These are phyloP conservation scores for Polytrichum commune DNA, from an alignment of 225 moss, liverwort and hornwort genomes.

Conservation along the genomic window DNA sequence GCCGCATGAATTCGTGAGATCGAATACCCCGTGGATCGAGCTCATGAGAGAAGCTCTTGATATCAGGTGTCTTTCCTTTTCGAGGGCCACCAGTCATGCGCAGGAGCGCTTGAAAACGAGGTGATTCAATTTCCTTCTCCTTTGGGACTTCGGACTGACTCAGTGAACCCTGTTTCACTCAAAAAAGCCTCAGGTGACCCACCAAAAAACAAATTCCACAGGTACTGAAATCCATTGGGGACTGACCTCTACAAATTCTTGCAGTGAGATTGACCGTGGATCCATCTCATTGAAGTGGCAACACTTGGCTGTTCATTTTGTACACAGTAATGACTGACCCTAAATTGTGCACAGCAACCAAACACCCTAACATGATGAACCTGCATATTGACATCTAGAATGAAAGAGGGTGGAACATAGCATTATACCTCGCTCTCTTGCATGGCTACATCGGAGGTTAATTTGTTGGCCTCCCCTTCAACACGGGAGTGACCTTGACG, in stretches of 20 bases:
- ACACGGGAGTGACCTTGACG: conserved; percentile 31
- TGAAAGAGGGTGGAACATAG: neutral
- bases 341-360: too few relatives aligned
- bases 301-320: too few relatives aligned
- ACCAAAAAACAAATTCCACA: too few relatives aligned
- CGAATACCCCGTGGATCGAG: conserved; percentile 86
- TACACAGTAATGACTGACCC: too few relatives aligned
- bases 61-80: conserved; percentile 77
- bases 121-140: conserved; percentile 71
- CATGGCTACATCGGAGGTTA: conserved; percentile 30
- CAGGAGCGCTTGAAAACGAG: conserved; percentile 93
- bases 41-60: conserved; percentile 98
- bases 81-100: conserved; percentile 83
- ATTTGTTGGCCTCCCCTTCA: conserved; percentile 25
- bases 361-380: too few relatives aligned
- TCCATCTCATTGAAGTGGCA: conserved; percentile 1
- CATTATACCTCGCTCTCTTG: conserved; percentile 50
- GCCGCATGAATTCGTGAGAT: conserved; percentile 65
- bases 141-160: conserved; percentile 79
- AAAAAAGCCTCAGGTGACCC: neutral
- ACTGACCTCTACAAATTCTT: too few relatives aligned
- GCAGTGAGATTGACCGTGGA: conserved; percentile 1
- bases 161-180: conserved; percentile 47
- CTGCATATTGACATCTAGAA: too few relatives aligned
- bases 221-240: too few relatives aligned